Percentiles rank a stretch among this genome's conserved stretches.
These are phyloP conservation scores for Nemania serpens DNA, from an alignment of 2,329 filamentous ascomycete genomes.

Conservation along the genomic window DNA sequence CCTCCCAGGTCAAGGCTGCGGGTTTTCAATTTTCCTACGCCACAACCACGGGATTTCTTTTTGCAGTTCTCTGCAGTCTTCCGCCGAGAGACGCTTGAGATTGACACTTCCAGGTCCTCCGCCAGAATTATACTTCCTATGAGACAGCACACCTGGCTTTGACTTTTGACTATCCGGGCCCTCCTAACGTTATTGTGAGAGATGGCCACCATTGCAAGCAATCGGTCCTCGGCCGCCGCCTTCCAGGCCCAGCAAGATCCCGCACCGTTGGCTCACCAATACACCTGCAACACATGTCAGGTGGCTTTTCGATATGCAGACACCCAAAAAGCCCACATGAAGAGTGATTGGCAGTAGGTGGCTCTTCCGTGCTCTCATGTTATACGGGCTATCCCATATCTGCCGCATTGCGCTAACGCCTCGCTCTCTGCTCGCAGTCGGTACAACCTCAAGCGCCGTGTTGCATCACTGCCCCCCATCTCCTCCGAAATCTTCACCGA, in stretches of 20 bases:
- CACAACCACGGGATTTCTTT: too few relatives aligned
- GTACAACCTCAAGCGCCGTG: conserved; percentile 94
- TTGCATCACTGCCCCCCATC: conserved; percentile 87
- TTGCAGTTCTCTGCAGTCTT: background rate
- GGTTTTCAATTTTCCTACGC: too few relatives aligned
- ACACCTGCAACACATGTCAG: conserved; percentile 97
- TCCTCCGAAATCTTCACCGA: conserved; percentile 93
- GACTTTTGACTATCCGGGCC: background rate
- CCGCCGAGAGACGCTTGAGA: background rate
- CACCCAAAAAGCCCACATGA: conserved; percentile 93
- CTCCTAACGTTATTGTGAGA: conserved; percentile 12
- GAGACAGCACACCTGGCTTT: background rate
- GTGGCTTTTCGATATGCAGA: conserved; percentile 95
- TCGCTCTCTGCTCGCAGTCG: conserved; percentile 58
- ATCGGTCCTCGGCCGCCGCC: conserved; percentile 40
- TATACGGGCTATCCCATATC: background rate
- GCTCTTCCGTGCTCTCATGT: conserved; percentile 1
- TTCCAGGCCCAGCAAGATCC: conserved; percentile 34
- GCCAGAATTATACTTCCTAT: background rate
- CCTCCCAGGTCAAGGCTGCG: too few relatives aligned
- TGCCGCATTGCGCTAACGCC: conserved; percentile 12
- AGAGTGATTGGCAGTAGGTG: conserved; percentile 96
- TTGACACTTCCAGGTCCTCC: background rate
- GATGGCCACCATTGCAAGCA: conserved; percentile 57
- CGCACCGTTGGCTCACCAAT: conserved; percentile 71